These are phyloP conservation scores for Suhomyces prunicola DNA, from an alignment of 805 yeast genomes.

Conservation along the genomic window DNA sequence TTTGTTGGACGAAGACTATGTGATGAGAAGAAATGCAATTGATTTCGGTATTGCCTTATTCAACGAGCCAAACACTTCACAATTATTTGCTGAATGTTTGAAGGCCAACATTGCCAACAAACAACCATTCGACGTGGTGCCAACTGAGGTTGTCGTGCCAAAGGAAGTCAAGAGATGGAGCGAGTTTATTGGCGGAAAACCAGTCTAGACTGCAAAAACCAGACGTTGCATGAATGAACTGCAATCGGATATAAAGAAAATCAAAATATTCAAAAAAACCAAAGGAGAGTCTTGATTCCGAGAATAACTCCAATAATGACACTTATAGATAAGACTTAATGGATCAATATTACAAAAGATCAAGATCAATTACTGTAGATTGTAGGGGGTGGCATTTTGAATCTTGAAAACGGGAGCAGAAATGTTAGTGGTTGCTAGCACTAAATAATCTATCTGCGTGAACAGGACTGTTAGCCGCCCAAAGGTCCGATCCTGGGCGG, in stretches of 20 bases:
- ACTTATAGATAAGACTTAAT: constrained; percentile 1
- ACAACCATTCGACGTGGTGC: constrained; percentile 42
- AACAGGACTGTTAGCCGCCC: background rate
- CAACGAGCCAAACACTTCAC: constrained; percentile 93
- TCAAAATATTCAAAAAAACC: background rate
- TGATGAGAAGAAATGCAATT: constrained; percentile 98
- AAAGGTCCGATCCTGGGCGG: background rate
- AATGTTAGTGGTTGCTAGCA: background rate
- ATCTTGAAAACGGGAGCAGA: no score
- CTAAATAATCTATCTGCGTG: background rate
- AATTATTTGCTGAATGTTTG: constrained; percentile 81
- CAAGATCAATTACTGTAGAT: background rate
- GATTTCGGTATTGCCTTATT: constrained; percentile 95
- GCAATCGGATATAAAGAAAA: background rate
- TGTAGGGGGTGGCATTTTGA: no score
- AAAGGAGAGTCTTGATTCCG: background rate
- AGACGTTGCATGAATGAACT: background rate
- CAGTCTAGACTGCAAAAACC: constrained; percentile 45
- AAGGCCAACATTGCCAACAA: constrained; percentile 60
- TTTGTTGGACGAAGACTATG: constrained; percentile 83
- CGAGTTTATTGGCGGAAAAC: constrained; percentile 92
- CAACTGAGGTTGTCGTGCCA: constrained; percentile 60
- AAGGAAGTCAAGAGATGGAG: constrained; percentile 93
- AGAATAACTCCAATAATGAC: background rate
- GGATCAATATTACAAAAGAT: constrained; percentile 1